Evolutionary conservation across 192 early-diverging fungal genomes (phyloP), one percentile per base, ranked within the genome.

Genomic region (Coemansia nantahalensis): DNA sequence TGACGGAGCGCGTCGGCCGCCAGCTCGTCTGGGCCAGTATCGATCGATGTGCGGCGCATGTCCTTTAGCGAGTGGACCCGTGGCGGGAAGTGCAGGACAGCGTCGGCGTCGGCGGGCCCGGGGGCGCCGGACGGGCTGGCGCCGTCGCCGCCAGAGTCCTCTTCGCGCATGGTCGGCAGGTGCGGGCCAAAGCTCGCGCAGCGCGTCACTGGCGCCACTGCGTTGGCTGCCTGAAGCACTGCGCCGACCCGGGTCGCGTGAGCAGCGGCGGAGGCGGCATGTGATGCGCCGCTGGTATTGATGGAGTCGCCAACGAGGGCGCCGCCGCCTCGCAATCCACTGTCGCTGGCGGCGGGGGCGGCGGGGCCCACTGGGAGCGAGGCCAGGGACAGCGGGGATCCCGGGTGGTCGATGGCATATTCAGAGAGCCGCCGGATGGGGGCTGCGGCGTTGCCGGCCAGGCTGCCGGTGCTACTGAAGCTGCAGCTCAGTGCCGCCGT

Each of bases 91-190:
- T 54, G 58, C 6, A 49, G 21, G 2, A 35, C 48, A 13, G 10
- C 34, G 22, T 26, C 33, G 7, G 18, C 31, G 31, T 32, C 31
- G 8, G 51, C 2, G 56, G 44, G n/a, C n/a, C n/a, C n/a, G n/a
- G n/a, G n/a, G n/a, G n/a, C n/a, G n/a, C n/a, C n/a, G n/a, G n/a
- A n/a, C 8, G 55, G 37, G 7, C 22, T 32, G 11, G 47, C 32
- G 18, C 46, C 56, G 8, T 52, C 26, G 2, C 56, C 32, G 17
- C 38, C 46, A n/a, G n/a, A n/a, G 22, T 63, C 60, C 23, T 75
- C 71, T 45, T 75, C 71, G 39, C 64, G 59, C 71, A 75, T 75
- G 1, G 64, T 67, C 15, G 71, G 59, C 17, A 75, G 56, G 26
- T 75, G 64, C 17, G 45, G 36, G 15, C 31, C 2, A 52, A 18